A percentile compares a stretch with the other conserved stretches of the same genome.
Conservation (phyloP, 768 basidiomycete species). For the Mycena galopus region DNA sequence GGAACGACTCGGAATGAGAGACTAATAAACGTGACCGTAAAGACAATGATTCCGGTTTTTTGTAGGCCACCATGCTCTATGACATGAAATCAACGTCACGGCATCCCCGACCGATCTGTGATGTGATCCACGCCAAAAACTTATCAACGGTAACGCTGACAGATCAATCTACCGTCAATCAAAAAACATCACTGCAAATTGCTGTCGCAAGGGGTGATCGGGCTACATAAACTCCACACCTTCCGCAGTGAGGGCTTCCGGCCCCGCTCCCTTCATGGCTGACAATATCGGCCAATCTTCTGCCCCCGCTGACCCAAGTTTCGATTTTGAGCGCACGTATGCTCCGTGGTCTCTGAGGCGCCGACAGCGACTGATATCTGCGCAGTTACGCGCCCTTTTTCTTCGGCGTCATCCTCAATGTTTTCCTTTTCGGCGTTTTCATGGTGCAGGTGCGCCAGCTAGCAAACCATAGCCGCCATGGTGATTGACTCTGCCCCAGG, state of each 20-base stretch:
- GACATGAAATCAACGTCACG: neutral
- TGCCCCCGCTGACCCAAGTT: neutral
- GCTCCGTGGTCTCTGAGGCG: neutral
- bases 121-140: neutral
- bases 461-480: too few relatives aligned
- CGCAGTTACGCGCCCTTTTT: conserved; percentile 31
- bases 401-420: conserved; percentile 35
- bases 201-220: conserved; percentile 2
- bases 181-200: neutral
- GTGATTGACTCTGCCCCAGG: neutral
- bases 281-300: neutral
- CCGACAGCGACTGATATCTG: neutral
- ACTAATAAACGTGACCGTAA: too few relatives aligned
- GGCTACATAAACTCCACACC: neutral
- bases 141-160: neutral
- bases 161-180: neutral
- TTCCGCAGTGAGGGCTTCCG: neutral
- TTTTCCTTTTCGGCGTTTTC: conserved; percentile 32
- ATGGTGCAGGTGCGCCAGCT: conserved; percentile 25
- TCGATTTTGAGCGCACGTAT: conserved; percentile 23
- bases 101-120: neutral
- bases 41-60: too few relatives aligned
- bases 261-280: neutral
- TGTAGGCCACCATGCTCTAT: too few relatives aligned
- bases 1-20: too few relatives aligned